A percentile compares a stretch with the other conserved stretches of the same genome.
Conservation (phyloP, 805 yeast species). For the Cyberlindnera lachancei region DNA sequence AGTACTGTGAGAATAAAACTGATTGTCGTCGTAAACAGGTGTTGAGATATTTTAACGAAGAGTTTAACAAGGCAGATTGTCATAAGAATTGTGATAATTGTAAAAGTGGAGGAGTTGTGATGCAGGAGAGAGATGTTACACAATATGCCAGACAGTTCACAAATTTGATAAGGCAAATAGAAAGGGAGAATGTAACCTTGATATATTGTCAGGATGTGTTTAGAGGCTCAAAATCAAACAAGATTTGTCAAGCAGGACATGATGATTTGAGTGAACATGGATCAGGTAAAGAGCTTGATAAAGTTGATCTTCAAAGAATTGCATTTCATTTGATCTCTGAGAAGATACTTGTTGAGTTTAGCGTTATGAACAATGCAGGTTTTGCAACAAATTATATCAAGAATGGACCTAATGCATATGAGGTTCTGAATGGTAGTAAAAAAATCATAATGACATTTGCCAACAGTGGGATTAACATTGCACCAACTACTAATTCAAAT, state of each 20-base stretch:
- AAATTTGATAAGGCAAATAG: slow-evolving; percentile 47
- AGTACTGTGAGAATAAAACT: slow-evolving; percentile 83
- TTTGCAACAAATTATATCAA: slow-evolving; percentile 72
- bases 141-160: slow-evolving; percentile 51
- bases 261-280: slow-evolving; percentile 60
- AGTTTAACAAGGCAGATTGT: slow-evolving; percentile 61
- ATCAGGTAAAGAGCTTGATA: slow-evolving; percentile 53
- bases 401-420: slow-evolving; percentile 48
- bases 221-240: slow-evolving; percentile 62
- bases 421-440: slow-evolving; percentile 36
- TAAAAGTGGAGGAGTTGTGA: slow-evolving; percentile 34
- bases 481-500: slow-evolving; percentile 3
- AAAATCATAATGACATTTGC: slow-evolving; percentile 47
- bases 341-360: slow-evolving; percentile 60
- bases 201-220: slow-evolving; percentile 78
- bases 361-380: slow-evolving; percentile 67
- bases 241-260: slow-evolving; percentile 57
- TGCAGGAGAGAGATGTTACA: slow-evolving; percentile 62
- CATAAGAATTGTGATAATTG: slow-evolving; percentile 82
- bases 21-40: slow-evolving; percentile 91
- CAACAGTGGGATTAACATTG: slow-evolving; percentile 2
- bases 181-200: slow-evolving; percentile 58
- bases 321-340: slow-evolving; percentile 70
- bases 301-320: slow-evolving; percentile 70
- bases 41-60: slow-evolving; percentile 83